Percentiles rank a stretch among this genome's conserved stretches.
phyloP scores from a whole-genome alignment of 2,329 filamentous ascomycete genomes.

The Mycosphaerella sp. region DNA sequence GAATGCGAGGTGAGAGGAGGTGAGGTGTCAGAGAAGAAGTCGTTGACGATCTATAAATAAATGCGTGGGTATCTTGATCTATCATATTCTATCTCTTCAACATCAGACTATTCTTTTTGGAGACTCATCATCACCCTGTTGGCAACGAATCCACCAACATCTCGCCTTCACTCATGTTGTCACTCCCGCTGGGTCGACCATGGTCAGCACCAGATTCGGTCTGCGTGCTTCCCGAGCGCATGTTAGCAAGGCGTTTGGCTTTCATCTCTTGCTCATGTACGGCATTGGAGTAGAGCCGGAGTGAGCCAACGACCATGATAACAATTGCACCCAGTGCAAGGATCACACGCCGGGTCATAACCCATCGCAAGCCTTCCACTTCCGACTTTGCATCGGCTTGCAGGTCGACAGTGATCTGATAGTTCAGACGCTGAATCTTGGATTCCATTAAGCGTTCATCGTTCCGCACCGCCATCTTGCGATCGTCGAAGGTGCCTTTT shows the following conservation, averaged over 20 bases:
- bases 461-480: conserved; percentile 84
- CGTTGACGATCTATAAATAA: not conserved
- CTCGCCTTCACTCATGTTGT: conserved; percentile 21
- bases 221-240: conserved; percentile 24
- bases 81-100: conserved; percentile 10
- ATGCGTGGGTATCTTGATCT: conserved; percentile 15
- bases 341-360: conserved; percentile 61
- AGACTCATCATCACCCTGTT: conserved; percentile 24
- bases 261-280: conserved; percentile 37
- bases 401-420: conserved; percentile 86
- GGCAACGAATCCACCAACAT: conserved; percentile 28
- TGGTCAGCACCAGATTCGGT: conserved; percentile 18
- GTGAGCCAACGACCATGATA: conserved; percentile 39
- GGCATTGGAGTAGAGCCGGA: conserved; percentile 38
- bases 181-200: conserved; percentile 7
- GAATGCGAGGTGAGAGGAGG: not conserved
- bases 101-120: conserved; percentile 15
- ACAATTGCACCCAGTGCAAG: conserved; percentile 49
- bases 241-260: conserved; percentile 34
- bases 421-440: conserved; percentile 84
- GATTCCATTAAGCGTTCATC: conserved; percentile 82
- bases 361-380: conserved; percentile 86
- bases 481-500: conserved; percentile 93
- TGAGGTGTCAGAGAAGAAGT: not conserved
- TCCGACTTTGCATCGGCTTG: conserved; percentile 88